phyloP scores from a whole-genome alignment of 257 asterid species.

The Gentiana macrophylla region DNA sequence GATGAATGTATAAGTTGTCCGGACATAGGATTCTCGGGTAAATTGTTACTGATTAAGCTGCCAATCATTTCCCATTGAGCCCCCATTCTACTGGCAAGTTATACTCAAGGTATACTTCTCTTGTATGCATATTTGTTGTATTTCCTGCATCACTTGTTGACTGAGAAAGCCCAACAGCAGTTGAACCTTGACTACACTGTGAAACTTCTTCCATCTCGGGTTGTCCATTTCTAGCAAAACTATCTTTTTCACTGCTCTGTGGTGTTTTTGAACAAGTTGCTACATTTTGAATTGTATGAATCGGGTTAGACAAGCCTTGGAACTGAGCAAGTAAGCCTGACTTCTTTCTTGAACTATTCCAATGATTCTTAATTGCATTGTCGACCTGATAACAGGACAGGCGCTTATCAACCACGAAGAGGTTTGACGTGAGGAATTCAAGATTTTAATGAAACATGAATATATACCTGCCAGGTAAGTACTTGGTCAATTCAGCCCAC shows the following conservation, averaged over 20 bases:
- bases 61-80: conserved; percentile 46
- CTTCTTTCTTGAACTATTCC: conserved; percentile 94
- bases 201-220: conserved; percentile 65
- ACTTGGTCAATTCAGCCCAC: conserved; percentile 94
- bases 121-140: conserved; percentile 21
- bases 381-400: conserved; percentile 60
- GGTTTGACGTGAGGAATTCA: no score
- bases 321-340: conserved; percentile 82
- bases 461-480: conserved; percentile 81
- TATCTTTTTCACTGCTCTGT: conserved; percentile 67
- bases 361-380: conserved; percentile 87
- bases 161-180: conserved; percentile 35
- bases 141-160: conserved; percentile 34
- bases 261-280: conserved; percentile 58
- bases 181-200: conserved; percentile 84
- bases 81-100: conserved; percentile 48
- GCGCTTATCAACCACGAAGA: conserved; percentile 6
- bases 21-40: conserved; percentile 44
- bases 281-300: conserved; percentile 34
- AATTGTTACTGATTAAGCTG: conserved; percentile 47
- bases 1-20: conserved; percentile 23
- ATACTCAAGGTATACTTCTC: conserved; percentile 38
- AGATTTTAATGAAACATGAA: conserved; percentile 4
- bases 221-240: conserved; percentile 28
- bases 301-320: conserved; percentile 48